A percentile compares a stretch with the other conserved stretches of the same genome.
These are phyloP conservation scores for Lentinula edodes DNA, from an alignment of 768 basidiomycete genomes.

Conservation along the genomic window DNA sequence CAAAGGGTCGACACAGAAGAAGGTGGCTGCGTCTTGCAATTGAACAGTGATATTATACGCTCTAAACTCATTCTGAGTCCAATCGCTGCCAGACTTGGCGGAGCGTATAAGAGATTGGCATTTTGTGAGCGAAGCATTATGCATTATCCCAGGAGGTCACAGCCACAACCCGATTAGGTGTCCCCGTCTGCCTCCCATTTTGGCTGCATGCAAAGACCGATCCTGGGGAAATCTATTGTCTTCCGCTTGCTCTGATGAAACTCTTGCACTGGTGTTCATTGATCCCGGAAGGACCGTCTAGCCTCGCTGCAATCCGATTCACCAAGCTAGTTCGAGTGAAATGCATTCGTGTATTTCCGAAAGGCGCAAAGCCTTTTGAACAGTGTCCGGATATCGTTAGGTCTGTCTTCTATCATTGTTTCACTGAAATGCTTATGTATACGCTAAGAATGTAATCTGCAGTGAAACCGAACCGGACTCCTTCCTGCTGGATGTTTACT, in stretches of 20 bases:
- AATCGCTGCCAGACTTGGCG: neutral
- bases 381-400: slow-evolving; percentile 56
- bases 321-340: slow-evolving; percentile 61
- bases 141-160: too few species aligned
- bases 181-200: too few species aligned
- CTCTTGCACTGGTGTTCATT: slow-evolving; percentile 69
- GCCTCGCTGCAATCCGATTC: slow-evolving; percentile 70
- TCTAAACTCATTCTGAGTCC: slow-evolving; percentile 16
- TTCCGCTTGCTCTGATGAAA: slow-evolving; percentile 25
- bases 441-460: neutral
- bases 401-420: slow-evolving; percentile 29
- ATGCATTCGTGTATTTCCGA: slow-evolving; percentile 66
- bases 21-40: slow-evolving; percentile 16
- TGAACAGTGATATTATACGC: slow-evolving; percentile 19
- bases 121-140: too few species aligned
- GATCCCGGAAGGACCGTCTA: slow-evolving; percentile 48
- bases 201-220: too few species aligned
- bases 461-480: slow-evolving; percentile 70
- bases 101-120: neutral
- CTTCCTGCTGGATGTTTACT: slow-evolving; percentile 70
- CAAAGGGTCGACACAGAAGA: slow-evolving; percentile 18
- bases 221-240: too few species aligned
- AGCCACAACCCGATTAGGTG: too few species aligned
- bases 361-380: slow-evolving; percentile 54
- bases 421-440: neutral